Base-by-base conservation (phyloP, 2,329 filamentous ascomycete species). In the Microascus cirrosus region DNA sequence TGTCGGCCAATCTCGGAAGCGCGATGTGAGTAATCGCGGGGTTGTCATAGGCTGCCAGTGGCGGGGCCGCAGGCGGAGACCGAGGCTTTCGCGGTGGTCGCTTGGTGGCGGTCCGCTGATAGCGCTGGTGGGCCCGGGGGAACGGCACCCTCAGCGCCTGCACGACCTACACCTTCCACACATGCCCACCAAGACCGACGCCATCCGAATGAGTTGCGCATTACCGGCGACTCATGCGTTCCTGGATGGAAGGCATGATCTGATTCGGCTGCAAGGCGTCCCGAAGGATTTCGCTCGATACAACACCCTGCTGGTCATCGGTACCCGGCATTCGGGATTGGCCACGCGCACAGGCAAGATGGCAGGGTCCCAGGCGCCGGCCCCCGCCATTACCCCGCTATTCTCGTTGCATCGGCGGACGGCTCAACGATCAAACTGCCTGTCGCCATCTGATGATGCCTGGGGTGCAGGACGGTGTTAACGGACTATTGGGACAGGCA, bases 1-100 rank as follows among this genome's bases (percentile, higher is more conserved):
- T 54, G 54, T 60, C 59, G 59, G 59, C 59, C 59, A 60, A 57
- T 60, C 54, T 55, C 59, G 59, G 59, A 58, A 60, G 34, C 13
- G 45, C n/a, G 25, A 20, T 59, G 59, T 64, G 61, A 62, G 60
- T 66, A 72, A 73, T 72, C 63, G 66, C 65, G 67, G 67, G 67
- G 67, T 65, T 63, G 55, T 65, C 60, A 72, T 71, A 68, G 68
- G 68, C 61, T 61, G 39, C 39, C 13, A 32, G 28, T 54, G 58
- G 28, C 35, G 20, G 20, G 54, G 32, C 39, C 54, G 39, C 15
- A 39, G 18, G n/a, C 20, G 55, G 48, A 52, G 48, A 57, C 48
- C 55, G 55, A 53, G 55, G 20, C 32, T n/a, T n/a, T n/a, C n/a
- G n/a, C n/a, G n/a, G n/a, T n/a, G n/a, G n/a, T n/a, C 55, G 25